Evolutionary conservation across 306 rosid genomes (phyloP).

Genomic region (Myrica gale): DNA sequence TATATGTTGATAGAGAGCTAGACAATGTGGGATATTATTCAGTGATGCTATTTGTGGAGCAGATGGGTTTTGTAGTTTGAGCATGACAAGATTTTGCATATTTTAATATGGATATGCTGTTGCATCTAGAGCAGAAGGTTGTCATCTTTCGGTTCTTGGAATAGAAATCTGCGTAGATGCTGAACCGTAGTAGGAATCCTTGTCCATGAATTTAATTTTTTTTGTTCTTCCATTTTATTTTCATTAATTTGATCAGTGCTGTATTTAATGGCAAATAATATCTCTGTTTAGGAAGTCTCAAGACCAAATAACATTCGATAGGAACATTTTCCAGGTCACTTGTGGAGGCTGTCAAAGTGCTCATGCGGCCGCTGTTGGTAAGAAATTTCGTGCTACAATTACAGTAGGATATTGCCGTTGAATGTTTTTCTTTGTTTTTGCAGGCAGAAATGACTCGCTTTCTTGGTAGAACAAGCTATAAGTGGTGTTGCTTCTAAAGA

Average conservation of each 20-base stretch:
- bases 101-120: background rate
- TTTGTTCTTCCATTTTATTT: background rate
- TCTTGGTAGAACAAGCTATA: slow-evolving; percentile 11
- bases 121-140: background rate
- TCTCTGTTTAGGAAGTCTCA: slow-evolving; percentile 27
- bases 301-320: slow-evolving; percentile 33
- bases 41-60: background rate
- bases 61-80: background rate
- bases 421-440: slow-evolving; percentile 11
- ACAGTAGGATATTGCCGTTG: background rate
- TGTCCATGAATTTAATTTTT: background rate
- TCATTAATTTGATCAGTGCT: background rate
- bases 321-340: slow-evolving; percentile 62
- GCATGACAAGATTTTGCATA: background rate
- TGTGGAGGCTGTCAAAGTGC: slow-evolving; percentile 99
- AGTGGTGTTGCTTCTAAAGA: slow-evolving; percentile 18
- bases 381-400: slow-evolving; percentile 32
- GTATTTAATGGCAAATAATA: background rate
- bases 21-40: background rate
- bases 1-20: background rate
- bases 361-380: slow-evolving; percentile 85
- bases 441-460: background rate
- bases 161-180: background rate
- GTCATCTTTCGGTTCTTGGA: background rate
- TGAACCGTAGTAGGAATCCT: background rate